phyloP scores from a whole-genome alignment of 768 basidiomycete genomes.

The Mycena rebaudengoi region DNA sequence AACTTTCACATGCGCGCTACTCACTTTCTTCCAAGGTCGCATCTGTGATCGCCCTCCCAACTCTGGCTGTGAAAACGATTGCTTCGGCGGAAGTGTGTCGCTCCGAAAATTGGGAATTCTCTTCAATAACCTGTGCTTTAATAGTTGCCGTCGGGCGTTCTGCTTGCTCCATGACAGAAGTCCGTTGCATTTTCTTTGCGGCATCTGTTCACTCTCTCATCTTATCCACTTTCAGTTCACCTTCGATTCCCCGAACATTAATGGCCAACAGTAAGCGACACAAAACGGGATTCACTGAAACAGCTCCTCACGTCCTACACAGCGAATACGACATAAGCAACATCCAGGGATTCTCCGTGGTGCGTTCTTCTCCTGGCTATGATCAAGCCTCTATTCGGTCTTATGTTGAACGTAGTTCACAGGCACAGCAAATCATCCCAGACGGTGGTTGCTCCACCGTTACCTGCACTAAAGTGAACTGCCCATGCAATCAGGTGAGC shows the following conservation, averaged over 20 bases:
- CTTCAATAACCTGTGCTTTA: neutral
- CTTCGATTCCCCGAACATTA: conserved; percentile 8
- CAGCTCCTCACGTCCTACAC: too few relatives aligned
- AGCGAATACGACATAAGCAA: conserved; percentile 26
- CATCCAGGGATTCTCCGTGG: conserved; percentile 26
- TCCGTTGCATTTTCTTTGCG: neutral
- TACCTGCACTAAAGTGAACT: conserved; percentile 16
- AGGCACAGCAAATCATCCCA: conserved; percentile 16
- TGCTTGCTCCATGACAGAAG: conserved; percentile 17
- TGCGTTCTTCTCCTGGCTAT: neutral
- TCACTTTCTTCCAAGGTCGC: conserved; percentile 9
- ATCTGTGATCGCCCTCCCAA: conserved; percentile 17
- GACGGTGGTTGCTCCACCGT: conserved; percentile 1
- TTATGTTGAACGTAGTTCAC: too few relatives aligned
- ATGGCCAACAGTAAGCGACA: neutral
- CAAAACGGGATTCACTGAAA: neutral
- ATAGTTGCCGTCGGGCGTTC: conserved; percentile 13
- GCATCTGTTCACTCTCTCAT: neutral
- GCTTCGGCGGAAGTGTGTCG: conserved; percentile 17
- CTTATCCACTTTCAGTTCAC: neutral
- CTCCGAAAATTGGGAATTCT: neutral
- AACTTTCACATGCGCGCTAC: too few relatives aligned
- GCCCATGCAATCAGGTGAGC: conserved; percentile 16
- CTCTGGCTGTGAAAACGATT: conserved; percentile 16
- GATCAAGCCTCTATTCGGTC: neutral